Base-by-base conservation (phyloP, 331 rosid genomes). In the Spiraea crenata region DNA sequence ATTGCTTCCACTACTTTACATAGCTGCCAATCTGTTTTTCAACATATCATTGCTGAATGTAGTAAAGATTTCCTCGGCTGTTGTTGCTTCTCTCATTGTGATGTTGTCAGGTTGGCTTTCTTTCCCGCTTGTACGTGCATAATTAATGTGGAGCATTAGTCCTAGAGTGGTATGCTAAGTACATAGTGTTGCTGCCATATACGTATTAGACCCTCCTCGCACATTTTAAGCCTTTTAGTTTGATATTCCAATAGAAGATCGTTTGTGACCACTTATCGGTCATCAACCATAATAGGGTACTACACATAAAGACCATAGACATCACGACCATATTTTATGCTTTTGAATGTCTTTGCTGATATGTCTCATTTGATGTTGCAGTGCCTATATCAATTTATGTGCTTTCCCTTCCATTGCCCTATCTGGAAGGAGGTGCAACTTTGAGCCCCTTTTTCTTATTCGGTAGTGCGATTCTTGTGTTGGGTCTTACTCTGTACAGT, bases 371-470 rank as follows among this genome's bases (percentile, higher is more conserved):
- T 60, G 45, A 50, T 73, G 75, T 75, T 88, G 89, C 92, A 93
- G 98, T 90, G 83, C 97, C 98, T 6, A 65, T 88, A 71, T 82
- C 97, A 51, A 85, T 93, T 71, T 90, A 77, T 65, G 60, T 87
- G 67, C 96, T 90, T 71, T 88, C 98, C 56, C 86, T 81, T 57
- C 96, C 93, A 65, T 74, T 93, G 84, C 98, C 97, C 57, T 93
- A 85, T 85, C 88, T 93, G 76, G 85, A 86, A 1, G 77, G 58
- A 49, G 84, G 84, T 73, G 74, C 96, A 76, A 77, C 65, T 68
- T 74, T 93, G 79, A 88, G 98, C 73, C 97, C 97, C 39, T 79
- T 82, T 46, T 93, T 93, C 63, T 78, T 93, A 65, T 81, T 82
- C 15, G 98, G 96, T 42, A 85, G 89, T 81, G 81, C 76, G 7